Evolutionary conservation across 1,284 basidiomycete genomes (phyloP).

Genomic region (Termitomyces sp.): DNA sequence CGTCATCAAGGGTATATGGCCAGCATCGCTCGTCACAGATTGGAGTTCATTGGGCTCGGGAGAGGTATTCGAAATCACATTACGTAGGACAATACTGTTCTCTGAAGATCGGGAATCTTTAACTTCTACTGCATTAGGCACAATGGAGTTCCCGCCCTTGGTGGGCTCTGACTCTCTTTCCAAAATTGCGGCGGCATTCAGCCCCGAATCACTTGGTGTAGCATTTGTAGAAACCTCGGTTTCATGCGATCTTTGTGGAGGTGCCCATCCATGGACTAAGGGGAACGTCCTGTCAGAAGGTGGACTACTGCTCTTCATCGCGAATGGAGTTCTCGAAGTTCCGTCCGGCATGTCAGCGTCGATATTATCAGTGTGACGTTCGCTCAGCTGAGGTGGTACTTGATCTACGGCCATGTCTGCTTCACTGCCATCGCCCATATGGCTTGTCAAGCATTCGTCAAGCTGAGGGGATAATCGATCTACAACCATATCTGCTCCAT

Average conservation of each 20-base stretch:
- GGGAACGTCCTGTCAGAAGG: background rate
- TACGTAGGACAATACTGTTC: background rate
- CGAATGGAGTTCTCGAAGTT: background rate
- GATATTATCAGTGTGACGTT: background rate
- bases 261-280: background rate
- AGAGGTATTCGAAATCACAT: background rate
- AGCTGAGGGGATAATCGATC: background rate
- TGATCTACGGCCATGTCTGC: background rate
- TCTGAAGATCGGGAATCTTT: background rate
- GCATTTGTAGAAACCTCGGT: background rate
- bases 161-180: background rate
- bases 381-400: background rate
- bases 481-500: background rate
- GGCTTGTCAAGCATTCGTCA: background rate
- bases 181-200: background rate
- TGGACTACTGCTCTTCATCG: background rate
- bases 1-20: background rate
- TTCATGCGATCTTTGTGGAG: background rate
- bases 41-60: background rate
- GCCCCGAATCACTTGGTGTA: background rate
- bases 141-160: background rate
- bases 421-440: background rate
- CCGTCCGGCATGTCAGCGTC: constrained; percentile 10
- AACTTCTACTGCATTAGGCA: background rate
- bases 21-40: background rate